phyloP scores from a whole-genome alignment of 768 basidiomycete genomes.

The Pluteus cervinus region DNA sequence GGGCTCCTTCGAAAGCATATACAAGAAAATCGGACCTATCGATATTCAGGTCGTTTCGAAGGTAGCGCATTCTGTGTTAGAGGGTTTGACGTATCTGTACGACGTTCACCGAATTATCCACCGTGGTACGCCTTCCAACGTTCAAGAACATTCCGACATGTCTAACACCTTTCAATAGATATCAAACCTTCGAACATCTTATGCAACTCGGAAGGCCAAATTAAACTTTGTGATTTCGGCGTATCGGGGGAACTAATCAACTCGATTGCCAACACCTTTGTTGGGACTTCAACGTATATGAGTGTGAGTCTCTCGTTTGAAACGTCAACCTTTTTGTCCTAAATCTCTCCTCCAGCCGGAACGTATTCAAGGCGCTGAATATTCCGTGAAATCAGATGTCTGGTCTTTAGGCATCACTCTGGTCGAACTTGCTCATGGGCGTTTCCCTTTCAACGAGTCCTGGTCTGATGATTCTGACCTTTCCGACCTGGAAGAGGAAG shows the following conservation, averaged over 20 bases:
- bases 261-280: conserved; percentile 97
- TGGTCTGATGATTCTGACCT: conserved; percentile 71
- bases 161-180: conserved; percentile 43
- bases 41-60: conserved; percentile 89
- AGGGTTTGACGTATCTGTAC: conserved; percentile 94
- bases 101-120: conserved; percentile 98
- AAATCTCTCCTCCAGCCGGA: conserved; percentile 63
- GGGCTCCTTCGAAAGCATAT: conserved; percentile 89
- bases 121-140: conserved; percentile 72
- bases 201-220: conserved; percentile 88
- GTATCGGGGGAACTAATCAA: conserved; percentile 99
- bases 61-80: conserved; percentile 91
- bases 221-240: conserved; percentile 99
- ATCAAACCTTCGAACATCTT: conserved; percentile 99
- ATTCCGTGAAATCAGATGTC: conserved; percentile 98
- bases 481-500: neutral
- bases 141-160: no score
- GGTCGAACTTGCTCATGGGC: conserved; percentile 93
- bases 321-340: neutral
- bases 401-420: conserved; percentile 98
- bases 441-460: conserved; percentile 95
- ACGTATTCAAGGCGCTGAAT: conserved; percentile 96
- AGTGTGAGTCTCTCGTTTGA: conserved; percentile 58
- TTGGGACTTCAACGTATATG: conserved; percentile 99
- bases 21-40: conserved; percentile 92